These are phyloP conservation scores for Pythium angustatum DNA, from an alignment of 352 stramenopile species.

Conservation along the genomic window DNA sequence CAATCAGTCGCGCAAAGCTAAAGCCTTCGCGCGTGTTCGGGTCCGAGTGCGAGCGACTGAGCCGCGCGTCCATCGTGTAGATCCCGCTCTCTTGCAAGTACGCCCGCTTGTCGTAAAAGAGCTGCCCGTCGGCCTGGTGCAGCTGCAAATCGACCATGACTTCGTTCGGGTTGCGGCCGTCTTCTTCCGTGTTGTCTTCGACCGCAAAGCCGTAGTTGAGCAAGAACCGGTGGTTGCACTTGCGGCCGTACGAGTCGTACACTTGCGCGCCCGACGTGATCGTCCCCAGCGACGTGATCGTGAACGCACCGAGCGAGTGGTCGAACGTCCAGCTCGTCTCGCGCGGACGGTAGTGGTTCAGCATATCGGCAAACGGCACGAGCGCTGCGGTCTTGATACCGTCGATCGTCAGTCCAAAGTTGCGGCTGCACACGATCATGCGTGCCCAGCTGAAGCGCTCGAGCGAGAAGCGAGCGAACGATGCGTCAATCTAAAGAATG, in stretches of 20 bases:
- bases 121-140: constrained; percentile 52
- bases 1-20: constrained; percentile 84
- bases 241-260: constrained; percentile 99
- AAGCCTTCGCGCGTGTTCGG: constrained; percentile 85
- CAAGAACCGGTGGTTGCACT: constrained; percentile 99
- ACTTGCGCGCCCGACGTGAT: constrained; percentile 91
- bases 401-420: constrained; percentile 98
- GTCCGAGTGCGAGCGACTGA: constrained; percentile 85
- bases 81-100: constrained; percentile 87
- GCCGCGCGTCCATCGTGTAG: constrained; percentile 84
- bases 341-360: constrained; percentile 98
- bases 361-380: constrained; percentile 99
- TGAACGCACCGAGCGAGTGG: constrained; percentile 82
- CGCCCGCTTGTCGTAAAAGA: constrained; percentile 84
- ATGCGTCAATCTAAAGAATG: constrained; percentile 70
- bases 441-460: constrained; percentile 98
- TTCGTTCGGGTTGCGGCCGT: constrained; percentile 98
- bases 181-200: constrained; percentile 97
- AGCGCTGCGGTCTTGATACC: constrained; percentile 96
- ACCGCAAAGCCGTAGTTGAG: constrained; percentile 99
- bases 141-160: constrained; percentile 89
- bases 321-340: constrained; percentile 95
- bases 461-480: constrained; percentile 93
- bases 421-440: constrained; percentile 98
- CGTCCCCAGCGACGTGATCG: constrained; percentile 86